Base-by-base conservation (phyloP, 2,329 filamentous ascomycete genomes). In the Nigrospora sphaerica region DNA sequence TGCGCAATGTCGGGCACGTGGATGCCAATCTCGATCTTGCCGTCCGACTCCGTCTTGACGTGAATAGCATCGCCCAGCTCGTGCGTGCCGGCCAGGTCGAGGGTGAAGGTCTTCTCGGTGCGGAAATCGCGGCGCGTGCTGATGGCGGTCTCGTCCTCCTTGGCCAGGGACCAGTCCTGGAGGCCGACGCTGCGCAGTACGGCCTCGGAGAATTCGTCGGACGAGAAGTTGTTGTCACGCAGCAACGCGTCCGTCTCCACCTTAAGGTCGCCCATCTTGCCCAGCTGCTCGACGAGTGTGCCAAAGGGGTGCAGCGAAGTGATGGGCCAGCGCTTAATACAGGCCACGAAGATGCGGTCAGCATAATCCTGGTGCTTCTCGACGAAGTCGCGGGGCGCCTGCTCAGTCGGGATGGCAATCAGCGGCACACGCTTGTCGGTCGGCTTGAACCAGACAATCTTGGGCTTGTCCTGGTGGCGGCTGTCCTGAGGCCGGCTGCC, bases 391-490 rank as follows among this genome's bases (percentile, higher is more conserved):
- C 90, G 86, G 17, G 93, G 93, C 10, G 93, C 93, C 70, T 98
- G 93, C 67, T 98, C 93, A 3, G 93, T 98, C 2, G 93, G 93
- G 54, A 98, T 98, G 45, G 93, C 93, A 66, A 98, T 98, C 54
- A 98, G 76, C 42, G 93, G 93, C 41, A 98, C 93, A 62, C 93
- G 89, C 80, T 98, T 97, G 71, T 98, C 93, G 1, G 93, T 98
- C 48, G 93, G 93, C 76, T 98, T 98, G 75, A 98, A 98, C 93
- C 93, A 98, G 37, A 98, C 93, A 69, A 98, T 98, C 82, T 98
- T 98, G 52, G 93, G 93, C 71, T 96, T 96, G 54, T 98, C 93
- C 64, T 95, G 90, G 52, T 88, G 81, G 45, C 91, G 88, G 54
- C 86, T 84, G 51, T 91, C 88, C 54, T 93, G 84, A 45, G 84